Evolutionary conservation across 2,329 filamentous ascomycete genomes (phyloP).

Genomic region (Colletotrichum karsti): DNA sequence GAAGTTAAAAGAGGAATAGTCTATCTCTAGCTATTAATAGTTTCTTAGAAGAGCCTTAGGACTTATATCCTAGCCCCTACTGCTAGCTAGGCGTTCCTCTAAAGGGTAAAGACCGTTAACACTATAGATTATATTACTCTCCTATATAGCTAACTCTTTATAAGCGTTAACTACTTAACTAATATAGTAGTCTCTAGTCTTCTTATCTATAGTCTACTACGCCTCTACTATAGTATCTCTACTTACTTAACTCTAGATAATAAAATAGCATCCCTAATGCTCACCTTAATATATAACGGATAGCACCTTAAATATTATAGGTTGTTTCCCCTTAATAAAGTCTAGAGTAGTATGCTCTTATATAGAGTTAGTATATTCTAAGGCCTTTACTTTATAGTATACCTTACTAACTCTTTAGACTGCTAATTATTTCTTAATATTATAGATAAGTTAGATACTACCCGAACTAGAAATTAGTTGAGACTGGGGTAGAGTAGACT

Average conservation of each 20-base stretch:
- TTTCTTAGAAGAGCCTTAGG: constrained; percentile 5
- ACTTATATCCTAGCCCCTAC: not conserved
- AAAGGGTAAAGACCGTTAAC: constrained; percentile 27
- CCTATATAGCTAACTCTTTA: constrained; percentile 18
- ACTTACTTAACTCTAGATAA: not conserved
- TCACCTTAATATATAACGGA: not conserved
- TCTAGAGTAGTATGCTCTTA: not conserved
- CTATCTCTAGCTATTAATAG: constrained; percentile 35
- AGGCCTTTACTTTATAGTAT: not conserved
- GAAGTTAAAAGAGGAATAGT: constrained; percentile 37
- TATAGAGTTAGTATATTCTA: not conserved
- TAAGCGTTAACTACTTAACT: constrained; percentile 29
- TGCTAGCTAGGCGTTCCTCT: constrained; percentile 18
- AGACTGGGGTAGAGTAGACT: not conserved
- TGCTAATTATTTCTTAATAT: not conserved
- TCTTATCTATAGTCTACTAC: constrained; percentile 36
- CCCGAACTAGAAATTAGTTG: not conserved
- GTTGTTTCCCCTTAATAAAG: not conserved
- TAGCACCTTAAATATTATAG: not conserved
- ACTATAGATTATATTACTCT: constrained; percentile 20
- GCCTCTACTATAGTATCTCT: constrained; percentile 34
- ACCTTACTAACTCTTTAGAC: not conserved
- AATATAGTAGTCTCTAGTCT: constrained; percentile 33
- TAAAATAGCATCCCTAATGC: not conserved
- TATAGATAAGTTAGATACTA: not conserved